These are phyloP conservation scores for Crithidia fasciculata DNA, from an alignment of 208 protist species.

Conservation along the genomic window DNA sequence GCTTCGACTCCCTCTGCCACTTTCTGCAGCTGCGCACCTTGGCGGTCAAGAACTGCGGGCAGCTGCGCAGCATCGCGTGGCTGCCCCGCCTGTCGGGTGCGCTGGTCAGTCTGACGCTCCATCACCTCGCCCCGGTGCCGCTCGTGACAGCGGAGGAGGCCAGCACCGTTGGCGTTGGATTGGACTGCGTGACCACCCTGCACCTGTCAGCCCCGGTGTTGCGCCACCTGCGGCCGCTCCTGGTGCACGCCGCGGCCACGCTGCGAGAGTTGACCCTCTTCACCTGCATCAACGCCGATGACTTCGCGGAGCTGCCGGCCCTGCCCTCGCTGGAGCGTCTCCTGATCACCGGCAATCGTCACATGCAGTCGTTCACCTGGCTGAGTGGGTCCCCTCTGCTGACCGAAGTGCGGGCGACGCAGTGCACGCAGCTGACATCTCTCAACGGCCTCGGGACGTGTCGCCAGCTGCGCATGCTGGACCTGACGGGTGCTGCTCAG, in stretches of 20 bases:
- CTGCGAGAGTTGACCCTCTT: slow-evolving; percentile 30
- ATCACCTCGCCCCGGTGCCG: neutral
- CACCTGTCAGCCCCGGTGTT: slow-evolving; percentile 12
- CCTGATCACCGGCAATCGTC: slow-evolving; percentile 13
- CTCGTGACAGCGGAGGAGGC: neutral
- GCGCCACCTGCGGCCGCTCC: slow-evolving; percentile 5
- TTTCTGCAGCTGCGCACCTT: slow-evolving; percentile 15
- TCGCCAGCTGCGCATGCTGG: slow-evolving; percentile 9
- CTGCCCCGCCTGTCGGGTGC: slow-evolving; percentile 13
- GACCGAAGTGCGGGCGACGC: slow-evolving; percentile 27
- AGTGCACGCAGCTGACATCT: slow-evolving; percentile 25
- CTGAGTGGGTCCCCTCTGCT: slow-evolving; percentile 14
- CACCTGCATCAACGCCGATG: slow-evolving; percentile 8
- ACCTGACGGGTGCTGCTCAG: slow-evolving; percentile 6
- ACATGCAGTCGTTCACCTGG: slow-evolving; percentile 28
- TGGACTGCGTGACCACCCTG: slow-evolving; percentile 8
- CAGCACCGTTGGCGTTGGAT: neutral
- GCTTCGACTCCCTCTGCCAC: slow-evolving; percentile 14
- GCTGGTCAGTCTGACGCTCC: slow-evolving; percentile 8
- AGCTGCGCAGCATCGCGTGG: slow-evolving; percentile 17
- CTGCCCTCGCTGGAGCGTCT: slow-evolving; percentile 24
- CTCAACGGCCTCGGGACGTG: slow-evolving; percentile 14
- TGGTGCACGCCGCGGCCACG: slow-evolving; percentile 4
- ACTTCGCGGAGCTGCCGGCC: slow-evolving; percentile 16
- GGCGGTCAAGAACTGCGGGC: slow-evolving; percentile 6